A percentile compares a stretch with the other conserved stretches of the same genome.
Evolutionary conservation across 139 green algal species (phyloP).

Genomic region (Nannochloris sp.): DNA sequence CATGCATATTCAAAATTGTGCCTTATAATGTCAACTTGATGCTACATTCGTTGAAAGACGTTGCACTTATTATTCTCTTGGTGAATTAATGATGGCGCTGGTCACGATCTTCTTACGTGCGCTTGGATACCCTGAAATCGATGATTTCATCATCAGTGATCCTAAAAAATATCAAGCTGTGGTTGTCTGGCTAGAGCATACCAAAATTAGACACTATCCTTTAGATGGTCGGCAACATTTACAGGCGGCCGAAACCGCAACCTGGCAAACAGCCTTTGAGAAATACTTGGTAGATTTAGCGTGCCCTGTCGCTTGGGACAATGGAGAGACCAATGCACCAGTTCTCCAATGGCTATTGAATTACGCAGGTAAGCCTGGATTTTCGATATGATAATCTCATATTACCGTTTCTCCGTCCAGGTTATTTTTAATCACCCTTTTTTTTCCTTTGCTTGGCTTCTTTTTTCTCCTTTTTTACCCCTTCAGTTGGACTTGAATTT

Average conservation of each 20-base stretch:
- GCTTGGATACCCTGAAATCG: conserved; percentile 1
- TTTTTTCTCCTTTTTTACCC: neutral
- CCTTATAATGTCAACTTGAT: too few species aligned
- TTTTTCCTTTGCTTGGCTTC: too few species aligned
- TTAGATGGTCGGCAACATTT: conserved; percentile 13
- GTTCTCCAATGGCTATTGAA: conserved; percentile 35
- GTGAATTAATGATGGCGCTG: conserved; percentile 1
- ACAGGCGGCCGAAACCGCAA: neutral
- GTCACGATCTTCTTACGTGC: conserved; percentile 3
- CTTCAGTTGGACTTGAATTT: conserved; percentile 24
- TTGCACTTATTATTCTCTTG: too few species aligned
- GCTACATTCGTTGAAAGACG: too few species aligned
- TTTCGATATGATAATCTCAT: neutral
- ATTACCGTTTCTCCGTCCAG: too few species aligned
- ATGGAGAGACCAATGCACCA: neutral
- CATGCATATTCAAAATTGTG: too few species aligned
- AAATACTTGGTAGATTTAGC: conserved; percentile 44
- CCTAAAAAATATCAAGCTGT: neutral
- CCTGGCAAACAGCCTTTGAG: conserved; percentile 7
- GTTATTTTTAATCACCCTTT: too few species aligned
- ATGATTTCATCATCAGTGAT: neutral
- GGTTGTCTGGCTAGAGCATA: conserved; percentile 35
- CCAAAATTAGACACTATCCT: conserved; percentile 31
- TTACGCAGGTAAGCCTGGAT: conserved; percentile 20
- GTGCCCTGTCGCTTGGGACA: conserved; percentile 24